Conservation (phyloP, 495 filamentous ascomycete species). For the Tuber umbilicatum region DNA sequence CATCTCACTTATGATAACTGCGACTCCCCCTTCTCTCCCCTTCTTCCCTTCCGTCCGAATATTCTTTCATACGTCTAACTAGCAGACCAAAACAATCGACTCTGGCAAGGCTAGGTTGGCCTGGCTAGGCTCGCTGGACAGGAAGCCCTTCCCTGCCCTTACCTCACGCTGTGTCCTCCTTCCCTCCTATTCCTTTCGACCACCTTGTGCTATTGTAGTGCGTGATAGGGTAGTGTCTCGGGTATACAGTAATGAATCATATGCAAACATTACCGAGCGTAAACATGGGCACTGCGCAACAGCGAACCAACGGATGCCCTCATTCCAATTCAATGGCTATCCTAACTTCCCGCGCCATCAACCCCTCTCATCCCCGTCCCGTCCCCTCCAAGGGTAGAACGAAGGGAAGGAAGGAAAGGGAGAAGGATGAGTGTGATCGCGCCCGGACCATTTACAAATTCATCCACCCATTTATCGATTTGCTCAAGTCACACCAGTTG, state of each 20-base stretch:
- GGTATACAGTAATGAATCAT: not conserved
- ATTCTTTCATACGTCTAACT: not conserved
- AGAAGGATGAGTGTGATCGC: not conserved
- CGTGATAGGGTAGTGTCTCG: not conserved
- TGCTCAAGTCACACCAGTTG: not conserved
- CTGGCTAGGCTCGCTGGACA: not conserved
- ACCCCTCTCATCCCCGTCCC: not conserved
- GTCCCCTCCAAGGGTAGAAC: not conserved
- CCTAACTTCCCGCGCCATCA: not conserved
- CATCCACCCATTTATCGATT: not conserved
- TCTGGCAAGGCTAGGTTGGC: not conserved
- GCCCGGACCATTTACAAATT: not conserved
- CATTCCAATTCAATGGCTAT: not conserved
- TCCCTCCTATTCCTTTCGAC: not conserved
- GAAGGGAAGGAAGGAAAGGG: not conserved
- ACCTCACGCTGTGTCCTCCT: not conserved
- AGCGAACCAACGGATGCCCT: not conserved
- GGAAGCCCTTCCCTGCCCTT: not conserved
- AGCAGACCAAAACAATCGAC: not conserved
- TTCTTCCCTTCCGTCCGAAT: not conserved
- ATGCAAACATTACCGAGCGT: not conserved
- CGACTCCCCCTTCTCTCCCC: not conserved
- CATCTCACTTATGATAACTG: not conserved
- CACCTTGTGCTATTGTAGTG: not conserved
- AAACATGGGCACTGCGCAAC: not conserved